Base-by-base conservation (phyloP, 2,329 filamentous ascomycete species). In the Lasiodiplodia hormozganensis region DNA sequence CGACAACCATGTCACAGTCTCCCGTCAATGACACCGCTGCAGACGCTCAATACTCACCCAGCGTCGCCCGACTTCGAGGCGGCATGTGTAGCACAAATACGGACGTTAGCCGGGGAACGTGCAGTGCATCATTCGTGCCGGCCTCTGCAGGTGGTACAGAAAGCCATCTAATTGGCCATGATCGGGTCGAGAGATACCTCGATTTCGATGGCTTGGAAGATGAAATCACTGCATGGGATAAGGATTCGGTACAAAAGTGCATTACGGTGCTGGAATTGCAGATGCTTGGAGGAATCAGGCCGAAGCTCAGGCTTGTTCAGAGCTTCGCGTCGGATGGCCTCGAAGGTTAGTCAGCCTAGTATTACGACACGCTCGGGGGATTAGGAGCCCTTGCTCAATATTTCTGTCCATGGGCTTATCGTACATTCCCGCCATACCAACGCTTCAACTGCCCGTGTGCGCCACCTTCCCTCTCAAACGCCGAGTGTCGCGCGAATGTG, bases 301-400 rank as follows among this genome's bases (percentile, higher is more conserved):
- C 62, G 12, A 54, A 36, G 36, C 34, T 65, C 21, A 56, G 62
- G 38, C 11, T 65, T 16, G 51, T 65, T 18, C 62, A 65, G 36
- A 43, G 62, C 21, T 65, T 65, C 38, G 34, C 36, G 12, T 65
- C 62, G 23, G 31, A 43, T 23, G 38, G 31, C 8, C 40, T 31
- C 40, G 40, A 18, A 23, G 18, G 53, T 31, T 18, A 18, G 40
- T 18, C 16, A n/a, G 40, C 40, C 16, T 47, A 47, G 4, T 11
- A 21, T 21, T 47, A n/a, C 43, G 6, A 7, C 43, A 47, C n/a
- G 16, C 43, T 47, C 43, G 43, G 21, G n/a, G 8, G 8, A 21
- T 7, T n/a, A 18, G 7, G n/a, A 4, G 8, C n/a, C n/a, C 18
- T 4, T n/a, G 43, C 3, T 18, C 10, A 47, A 47, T n/a, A 21